Evolutionary conservation across 331 rosid species (phyloP), one percentile per base, ranked within the genome.

Genomic region (Stylosanthes scabra): DNA sequence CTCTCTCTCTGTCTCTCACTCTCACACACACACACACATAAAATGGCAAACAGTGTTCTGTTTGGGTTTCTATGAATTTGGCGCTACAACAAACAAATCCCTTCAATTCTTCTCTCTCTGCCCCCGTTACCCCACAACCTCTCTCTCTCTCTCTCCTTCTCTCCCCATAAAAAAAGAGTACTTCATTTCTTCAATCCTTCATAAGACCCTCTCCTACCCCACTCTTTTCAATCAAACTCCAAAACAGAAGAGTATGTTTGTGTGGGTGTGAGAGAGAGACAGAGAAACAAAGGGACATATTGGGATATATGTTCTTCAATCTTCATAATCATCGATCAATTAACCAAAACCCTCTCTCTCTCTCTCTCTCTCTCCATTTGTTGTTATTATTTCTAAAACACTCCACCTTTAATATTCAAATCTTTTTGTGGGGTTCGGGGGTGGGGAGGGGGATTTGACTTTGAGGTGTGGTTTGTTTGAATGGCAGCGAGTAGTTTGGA

Each of bases 401-500:
- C 52, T 27, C 40, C 12, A 68, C 62, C 71, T 54, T 68, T 76
- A 66, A 77, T 65, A 66, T 59, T 46, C 9, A 9, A 9, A 20
- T 20, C 10, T 9, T 46, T 46, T 46, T 11, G 28, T 34, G 16
- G 68, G 55, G 39, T 57, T 55, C 29, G 25, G 25, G 25, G 25
- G 25, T 20, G 25, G 25, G 25, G 1, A 20, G 25, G 25, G 25
- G 25, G 25, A 20, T 20, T 20, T 20, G 25, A 20, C 25, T 20
- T 20, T 20, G 25, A 20, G 37, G 37, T 40, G 10, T 49, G 41
- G 14, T 47, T 5, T 67, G n/a, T 51, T 27, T 16, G 61, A 40
- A 84, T 84, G 88, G 81, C 85, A 70, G 96, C 98, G 46, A 88
- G 96, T 74, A 88, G 96, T 74, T 93, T 83, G 78, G 96, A 90